A percentile compares a stretch with the other conserved stretches of the same genome.
These are phyloP conservation scores for Phlyctochytrium arcticum DNA, from an alignment of 192 early-diverging fungal species.

Conservation along the genomic window DNA sequence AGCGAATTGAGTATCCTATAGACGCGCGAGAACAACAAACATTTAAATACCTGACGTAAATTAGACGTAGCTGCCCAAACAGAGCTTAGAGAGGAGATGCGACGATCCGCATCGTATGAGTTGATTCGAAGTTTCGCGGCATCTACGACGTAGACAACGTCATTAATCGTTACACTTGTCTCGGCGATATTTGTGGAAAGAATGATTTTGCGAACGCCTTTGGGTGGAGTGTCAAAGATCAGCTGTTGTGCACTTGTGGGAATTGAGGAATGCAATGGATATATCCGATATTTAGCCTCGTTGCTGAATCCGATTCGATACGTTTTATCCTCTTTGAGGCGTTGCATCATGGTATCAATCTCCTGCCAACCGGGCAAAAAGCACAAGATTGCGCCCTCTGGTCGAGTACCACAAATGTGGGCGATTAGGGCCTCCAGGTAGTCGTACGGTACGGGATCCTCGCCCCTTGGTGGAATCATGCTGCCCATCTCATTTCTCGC, in stretches of 20 bases:
- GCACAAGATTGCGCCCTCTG: constrained; percentile 63
- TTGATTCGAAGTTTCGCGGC: constrained; percentile 68
- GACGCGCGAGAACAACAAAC: constrained; percentile 36
- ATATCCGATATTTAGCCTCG: constrained; percentile 24
- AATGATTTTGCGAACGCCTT: constrained; percentile 67
- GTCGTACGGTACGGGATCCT: constrained; percentile 42
- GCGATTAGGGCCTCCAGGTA: constrained; percentile 58
- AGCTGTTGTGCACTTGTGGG: constrained; percentile 64
- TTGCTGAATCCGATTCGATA: constrained; percentile 52
- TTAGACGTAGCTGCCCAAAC: constrained; percentile 41
- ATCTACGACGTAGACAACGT: constrained; percentile 76
- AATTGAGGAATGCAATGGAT: constrained; percentile 63
- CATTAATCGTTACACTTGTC: constrained; percentile 77
- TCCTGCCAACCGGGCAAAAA: constrained; percentile 68
- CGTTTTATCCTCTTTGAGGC: constrained; percentile 39
- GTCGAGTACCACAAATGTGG: constrained; percentile 39
- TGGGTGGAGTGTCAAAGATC: constrained; percentile 61
- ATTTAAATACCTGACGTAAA: constrained; percentile 39
- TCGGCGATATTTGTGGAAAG: constrained; percentile 81
- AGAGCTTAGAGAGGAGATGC: constrained; percentile 36
- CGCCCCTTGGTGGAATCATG: constrained; percentile 5
- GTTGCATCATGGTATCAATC: constrained; percentile 57
- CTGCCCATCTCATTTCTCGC: constrained; percentile 13
- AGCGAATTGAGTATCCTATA: too few species aligned
- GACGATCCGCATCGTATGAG: constrained; percentile 44